phyloP scores from a whole-genome alignment of 345 rosid genomes.

The Acer negundo region DNA sequence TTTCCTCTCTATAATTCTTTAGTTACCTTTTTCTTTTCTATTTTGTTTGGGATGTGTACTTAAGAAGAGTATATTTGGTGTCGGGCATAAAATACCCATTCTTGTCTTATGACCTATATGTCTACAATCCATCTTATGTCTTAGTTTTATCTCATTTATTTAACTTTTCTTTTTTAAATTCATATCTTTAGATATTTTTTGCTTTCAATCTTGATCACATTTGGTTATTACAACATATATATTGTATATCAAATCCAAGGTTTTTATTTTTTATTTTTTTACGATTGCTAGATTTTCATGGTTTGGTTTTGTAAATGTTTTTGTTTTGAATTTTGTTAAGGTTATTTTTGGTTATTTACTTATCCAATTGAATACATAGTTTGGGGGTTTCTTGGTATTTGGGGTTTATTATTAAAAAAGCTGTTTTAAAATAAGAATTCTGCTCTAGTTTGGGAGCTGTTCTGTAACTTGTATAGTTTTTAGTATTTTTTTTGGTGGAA shows the following conservation, averaged over 20 bases:
- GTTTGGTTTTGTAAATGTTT: neutral
- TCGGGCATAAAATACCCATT: neutral
- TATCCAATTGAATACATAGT: neutral
- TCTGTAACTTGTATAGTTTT: neutral
- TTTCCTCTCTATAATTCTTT: too few relatives aligned
- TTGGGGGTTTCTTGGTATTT: neutral
- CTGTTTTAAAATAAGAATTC: neutral
- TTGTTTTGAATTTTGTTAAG: neutral
- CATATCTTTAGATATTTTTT: neutral
- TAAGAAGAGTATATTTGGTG: neutral
- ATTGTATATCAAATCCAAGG: neutral
- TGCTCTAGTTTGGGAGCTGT: neutral
- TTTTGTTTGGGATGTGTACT: too few relatives aligned
- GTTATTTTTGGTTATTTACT: neutral
- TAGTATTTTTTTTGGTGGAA: neutral
- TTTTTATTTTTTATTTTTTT: neutral
- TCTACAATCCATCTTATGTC: neutral
- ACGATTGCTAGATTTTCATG: conserved; percentile 3
- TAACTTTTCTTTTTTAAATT: neutral
- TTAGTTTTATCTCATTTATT: neutral
- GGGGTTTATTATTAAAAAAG: neutral
- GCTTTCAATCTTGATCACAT: neutral
- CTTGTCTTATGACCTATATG: neutral
- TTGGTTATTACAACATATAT: neutral
- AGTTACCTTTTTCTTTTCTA: too few relatives aligned